Percentiles rank a stretch among this genome's conserved stretches.
Conservation (phyloP, 352 stramenopile species). For the Phytophthora sansomeana region DNA sequence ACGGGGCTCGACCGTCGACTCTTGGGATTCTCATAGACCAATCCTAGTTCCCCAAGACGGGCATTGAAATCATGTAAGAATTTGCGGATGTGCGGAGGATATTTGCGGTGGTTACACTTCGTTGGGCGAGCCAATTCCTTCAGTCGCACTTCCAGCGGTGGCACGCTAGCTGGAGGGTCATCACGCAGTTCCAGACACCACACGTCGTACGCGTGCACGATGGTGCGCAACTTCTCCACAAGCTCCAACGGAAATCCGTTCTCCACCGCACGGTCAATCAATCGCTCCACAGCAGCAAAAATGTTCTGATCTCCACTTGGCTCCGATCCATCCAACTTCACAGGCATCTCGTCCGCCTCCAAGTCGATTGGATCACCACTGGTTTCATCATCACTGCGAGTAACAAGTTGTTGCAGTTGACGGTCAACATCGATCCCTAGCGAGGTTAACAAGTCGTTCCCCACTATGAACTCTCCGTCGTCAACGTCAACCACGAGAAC, state of each 20-base stretch:
- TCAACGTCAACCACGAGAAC: neutral
- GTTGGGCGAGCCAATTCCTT: neutral
- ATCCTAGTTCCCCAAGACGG: slow-evolving; percentile 5
- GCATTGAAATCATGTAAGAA: slow-evolving; percentile 15
- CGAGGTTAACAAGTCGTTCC: neutral
- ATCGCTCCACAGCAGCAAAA: neutral
- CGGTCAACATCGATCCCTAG: slow-evolving; percentile 1
- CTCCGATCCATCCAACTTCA: neutral
- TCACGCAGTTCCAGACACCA: slow-evolving; percentile 8
- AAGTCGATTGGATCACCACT: slow-evolving; percentile 5
- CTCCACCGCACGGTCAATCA: slow-evolving; percentile 10
- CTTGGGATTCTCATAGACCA: slow-evolving; percentile 10
- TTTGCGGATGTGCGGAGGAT: neutral
- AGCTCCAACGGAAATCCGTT: slow-evolving; percentile 10
- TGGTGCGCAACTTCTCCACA: neutral
- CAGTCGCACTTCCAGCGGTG: slow-evolving; percentile 9
- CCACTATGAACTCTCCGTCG: slow-evolving; percentile 3
- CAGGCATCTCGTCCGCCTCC: neutral
- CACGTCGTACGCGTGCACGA: too few relatives aligned
- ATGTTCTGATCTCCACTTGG: neutral
- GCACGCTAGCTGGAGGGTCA: slow-evolving; percentile 9
- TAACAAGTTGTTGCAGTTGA: slow-evolving; percentile 14
- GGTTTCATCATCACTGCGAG: neutral
- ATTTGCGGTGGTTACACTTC: slow-evolving; percentile 4
- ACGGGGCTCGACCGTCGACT: slow-evolving; percentile 6